Evolutionary conservation across 768 basidiomycete species (phyloP), one percentile per base, ranked within the genome.

Genomic region (Mycena kentingensis): DNA sequence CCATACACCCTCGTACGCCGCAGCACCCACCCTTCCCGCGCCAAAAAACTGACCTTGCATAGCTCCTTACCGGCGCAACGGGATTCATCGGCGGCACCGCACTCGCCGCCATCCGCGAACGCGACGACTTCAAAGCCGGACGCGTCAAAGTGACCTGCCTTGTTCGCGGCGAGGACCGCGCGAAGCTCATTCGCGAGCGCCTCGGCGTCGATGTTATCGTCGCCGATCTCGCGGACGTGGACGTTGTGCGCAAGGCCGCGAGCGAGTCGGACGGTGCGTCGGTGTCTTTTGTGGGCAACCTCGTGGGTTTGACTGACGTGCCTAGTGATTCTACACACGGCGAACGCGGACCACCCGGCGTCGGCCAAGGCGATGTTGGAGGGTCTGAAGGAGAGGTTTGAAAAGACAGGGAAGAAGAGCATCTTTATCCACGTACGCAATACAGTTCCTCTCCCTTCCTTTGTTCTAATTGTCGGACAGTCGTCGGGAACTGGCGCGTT

Each of bases 401-500:
- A 15, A 13, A 22, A 25, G 8, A 60, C 58, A 3, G 58, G 58
- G 10, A 41, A 25, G 12, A 38, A 22, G 16, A 52, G 50, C 26
- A 21, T 60, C 25, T 50, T 56, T 29, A 56, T 60, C 24, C 58
- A 53, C 28, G 56, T 58, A 50, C 10, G 32, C 28, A 6, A 24
- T 8, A 19, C 37, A 18, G n/a, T 6, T 38, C 3, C 3, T 35
- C 13, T 7, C 29, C 16, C 5, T 3, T 10, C 3, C 5, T 15
- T 18, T 7, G 3, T 13, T 15, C 21, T 38, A 19, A 38, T 25
- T 29, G 18, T 13, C 35, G 2, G 1, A 24, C 24, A 58, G 56
- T 41, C n/a, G n/a, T 60, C 58, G 19, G 58, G 58, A 19, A 60
- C 58, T 4, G 58, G 58, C n/a, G 58, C 58, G 5, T 24, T 60